Percentiles rank a stretch among this genome's conserved stretches.
phyloP scores from a whole-genome alignment of 345 rosid species.

The Chamaenerion angustifolium region DNA sequence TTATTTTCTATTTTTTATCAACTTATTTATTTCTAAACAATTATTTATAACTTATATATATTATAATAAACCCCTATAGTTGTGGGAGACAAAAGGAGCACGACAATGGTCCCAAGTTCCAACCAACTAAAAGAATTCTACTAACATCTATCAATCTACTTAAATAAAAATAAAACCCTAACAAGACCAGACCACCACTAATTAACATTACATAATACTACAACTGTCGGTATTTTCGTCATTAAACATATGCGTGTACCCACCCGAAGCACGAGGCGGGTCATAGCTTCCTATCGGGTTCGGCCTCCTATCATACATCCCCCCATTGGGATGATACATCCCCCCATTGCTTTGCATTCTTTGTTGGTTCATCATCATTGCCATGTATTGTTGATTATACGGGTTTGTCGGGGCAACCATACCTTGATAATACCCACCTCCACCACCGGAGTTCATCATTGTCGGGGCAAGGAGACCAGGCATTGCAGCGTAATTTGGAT shows the following conservation, averaged over 20 bases:
- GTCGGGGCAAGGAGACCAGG: too few species aligned
- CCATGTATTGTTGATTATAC: slow-evolving; percentile 37
- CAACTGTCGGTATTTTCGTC: slow-evolving; percentile 89
- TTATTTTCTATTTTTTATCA: too few species aligned
- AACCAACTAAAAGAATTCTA: too few species aligned
- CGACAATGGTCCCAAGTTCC: too few species aligned
- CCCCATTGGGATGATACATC: slow-evolving; percentile 67
- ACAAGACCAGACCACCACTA: not conserved
- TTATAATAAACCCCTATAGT: too few species aligned
- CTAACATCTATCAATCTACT: too few species aligned
- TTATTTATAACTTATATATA: too few species aligned
- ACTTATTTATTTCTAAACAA: too few species aligned
- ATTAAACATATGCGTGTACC: slow-evolving; percentile 58
- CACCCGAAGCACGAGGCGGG: slow-evolving; percentile 24
- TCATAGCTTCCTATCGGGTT: slow-evolving; percentile 41
- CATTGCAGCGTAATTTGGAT: too few species aligned
- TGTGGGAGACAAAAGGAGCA: too few species aligned
- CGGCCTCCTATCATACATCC: slow-evolving; percentile 61
- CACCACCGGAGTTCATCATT: not conserved
- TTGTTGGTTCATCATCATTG: slow-evolving; percentile 61
- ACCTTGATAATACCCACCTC: slow-evolving; percentile 7
- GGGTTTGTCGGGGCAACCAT: slow-evolving; percentile 37
- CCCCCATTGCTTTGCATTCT: slow-evolving; percentile 40
- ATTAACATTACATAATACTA: slow-evolving; percentile 55
- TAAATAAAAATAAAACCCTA: not conserved